Evolutionary conservation across 2,329 filamentous ascomycete species (phyloP), one percentile per base, ranked within the genome.

Genomic region (Fusarium sp.): DNA sequence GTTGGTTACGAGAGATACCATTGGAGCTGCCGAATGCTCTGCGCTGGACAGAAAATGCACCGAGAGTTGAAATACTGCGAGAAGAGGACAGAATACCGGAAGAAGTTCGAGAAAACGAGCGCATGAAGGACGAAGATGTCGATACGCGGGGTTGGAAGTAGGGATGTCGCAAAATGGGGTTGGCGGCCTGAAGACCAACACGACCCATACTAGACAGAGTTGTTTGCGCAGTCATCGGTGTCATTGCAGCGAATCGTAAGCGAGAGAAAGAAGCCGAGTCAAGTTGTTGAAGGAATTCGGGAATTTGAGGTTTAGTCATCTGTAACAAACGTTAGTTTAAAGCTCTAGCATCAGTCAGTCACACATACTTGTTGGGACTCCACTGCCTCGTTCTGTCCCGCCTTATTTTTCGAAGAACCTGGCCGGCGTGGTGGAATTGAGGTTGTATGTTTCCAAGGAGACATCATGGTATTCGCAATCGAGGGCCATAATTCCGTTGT

Each of bases 1-100:
- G 87, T 57, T 95, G 83, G 67, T 85, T 88, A 62, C 86, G 83
- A 45, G 88, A 85, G 55, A 88, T 81, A 20, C 83, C 83, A 62
- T 82, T 82, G 9, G 79, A 76, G 25, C 78, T 79, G 59, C 82
- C 80, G 72, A 84, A 83, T 65, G 64, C 79, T 75, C 73, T 75
- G 67, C 62, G 65, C 33, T 77, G 75, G 33, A 64, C 45, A 56
- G 60, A 65, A 27, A 71, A 50, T 25, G 40, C 43, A 39, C 59
- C 51, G 37, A 70, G 60, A 56, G 71, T 61, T 56, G 68, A 71
- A 47, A 72, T 56, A 43, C 57, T 56, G 46, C 68, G 67, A 41
- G 65, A 53, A 58, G 65, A 47, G 52, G 66, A 65, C 39, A 71
- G 44, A 41, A 68, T 47, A 65, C 71, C 59, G 20, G 66, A 56